Conservation (phyloP, 192 early-diverging fungal genomes). For the Umbelopsis vinacea region DNA sequence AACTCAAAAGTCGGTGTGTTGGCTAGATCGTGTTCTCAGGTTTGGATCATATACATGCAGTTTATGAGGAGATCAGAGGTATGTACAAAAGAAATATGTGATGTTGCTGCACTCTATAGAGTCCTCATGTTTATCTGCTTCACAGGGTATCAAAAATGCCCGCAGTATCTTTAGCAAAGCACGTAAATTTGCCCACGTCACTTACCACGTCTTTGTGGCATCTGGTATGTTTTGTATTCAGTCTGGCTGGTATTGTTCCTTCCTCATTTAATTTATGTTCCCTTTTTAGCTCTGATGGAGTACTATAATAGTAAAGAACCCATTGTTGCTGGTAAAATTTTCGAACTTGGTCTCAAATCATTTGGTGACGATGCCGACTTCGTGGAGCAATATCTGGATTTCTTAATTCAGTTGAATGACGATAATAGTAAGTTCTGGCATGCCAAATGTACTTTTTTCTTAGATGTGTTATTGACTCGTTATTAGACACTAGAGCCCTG, state of each 20-base stretch:
- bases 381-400: constrained; percentile 84
- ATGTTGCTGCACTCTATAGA: too few species aligned
- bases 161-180: constrained; percentile 79
- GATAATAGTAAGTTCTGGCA: constrained; percentile 74
- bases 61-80: constrained; percentile 75
- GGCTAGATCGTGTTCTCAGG: constrained; percentile 64
- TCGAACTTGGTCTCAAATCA: constrained; percentile 84
- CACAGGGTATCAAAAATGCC: constrained; percentile 59
- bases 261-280: neutral
- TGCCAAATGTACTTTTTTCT: too few species aligned
- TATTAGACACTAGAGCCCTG: constrained; percentile 77
- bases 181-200: constrained; percentile 72
- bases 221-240: constrained; percentile 52
- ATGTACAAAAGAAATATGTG: too few species aligned
- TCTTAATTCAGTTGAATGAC: constrained; percentile 87
- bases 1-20: constrained; percentile 59
- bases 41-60: constrained; percentile 92
- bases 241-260: neutral
- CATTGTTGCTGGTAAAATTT: constrained; percentile 83
- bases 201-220: constrained; percentile 88
- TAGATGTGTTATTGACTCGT: neutral
- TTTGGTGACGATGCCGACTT: constrained; percentile 77
- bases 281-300: constrained; percentile 82
- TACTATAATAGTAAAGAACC: constrained; percentile 88
- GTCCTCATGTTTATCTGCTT: too few species aligned